Base-by-base conservation (phyloP, 257 asterid genomes). In the Nicotiana paniculata region DNA sequence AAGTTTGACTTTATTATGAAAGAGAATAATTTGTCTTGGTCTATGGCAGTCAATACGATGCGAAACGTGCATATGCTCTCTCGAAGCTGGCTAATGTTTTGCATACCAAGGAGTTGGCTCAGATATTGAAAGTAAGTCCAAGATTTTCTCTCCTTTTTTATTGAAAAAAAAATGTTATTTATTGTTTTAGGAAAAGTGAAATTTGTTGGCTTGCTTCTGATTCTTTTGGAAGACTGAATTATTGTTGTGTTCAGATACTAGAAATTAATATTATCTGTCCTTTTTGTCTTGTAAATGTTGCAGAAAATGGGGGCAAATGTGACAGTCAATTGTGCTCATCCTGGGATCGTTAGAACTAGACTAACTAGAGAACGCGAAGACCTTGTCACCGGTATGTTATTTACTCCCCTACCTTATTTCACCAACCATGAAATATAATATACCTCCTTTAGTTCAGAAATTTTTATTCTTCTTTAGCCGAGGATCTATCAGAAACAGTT, bases 41-140 rank as follows among this genome's bases (percentile, higher is more conserved):
- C 58, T 80, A 79, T 82, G 81, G 80, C 93, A 96, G 98, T 91
- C 82, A 89, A 80, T 96, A 93, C 90, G 98, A 96, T 83, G 95
- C 94, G 88, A 93, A 97, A 90, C 97, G 98, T 92, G 99, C 98
- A 16, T 96, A 96, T 86, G 97, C 99, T 81, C 93, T 96, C 86
- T 96, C 99, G 83, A 96, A 96, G 93, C 93, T 96, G 72, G 99
- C 99, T 16, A 96, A 93, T 91, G 97, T 96, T 89, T 87, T 96
- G 91, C 99, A 96, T 86, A 94, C 99, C 92, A 93, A 93, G 90
- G 97, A 92, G 84, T 97, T 96, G 82, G 94, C 97, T 85, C 90
- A 54, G 61, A 93, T 94, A 66, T 92, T 96, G 68, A 63, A 83
- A 88, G 99, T 88, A 83, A 90, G 84, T 79, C 57, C 55, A 11